Evolutionary conservation across 2,329 filamentous ascomycete genomes (phyloP), one percentile per base, ranked within the genome.

Genomic region (Paecilomyces dactylethromorphus): DNA sequence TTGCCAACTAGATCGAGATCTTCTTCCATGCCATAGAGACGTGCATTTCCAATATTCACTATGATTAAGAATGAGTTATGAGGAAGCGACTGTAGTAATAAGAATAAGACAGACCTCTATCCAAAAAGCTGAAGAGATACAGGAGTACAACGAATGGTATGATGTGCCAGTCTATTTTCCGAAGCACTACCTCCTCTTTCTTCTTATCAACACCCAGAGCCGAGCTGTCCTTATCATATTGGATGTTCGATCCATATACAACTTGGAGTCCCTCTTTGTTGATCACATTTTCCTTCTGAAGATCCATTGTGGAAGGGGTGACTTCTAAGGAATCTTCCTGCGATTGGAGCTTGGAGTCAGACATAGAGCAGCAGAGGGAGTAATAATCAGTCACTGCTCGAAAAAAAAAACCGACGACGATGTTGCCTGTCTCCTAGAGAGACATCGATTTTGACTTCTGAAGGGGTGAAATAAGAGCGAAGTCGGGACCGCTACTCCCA

Each of bases 41-140:
- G 79, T 15, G 87, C 87, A 74, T 90, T 90, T 56, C 87, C 86
- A 62, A 91, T 91, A 68, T 91, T 91, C 56, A 89, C 86, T 72
- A 65, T 66, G 57, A 53, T 45, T 29, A 29, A 29, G 22, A 35
- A 12, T 53, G 8, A 22, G 45, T 57, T 22, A 31, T 50, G 51
- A 7, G 33, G 53, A 53, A 35, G 54, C 12, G 32, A 58, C 18
- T n/a, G 45, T 31, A 29, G 29, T 33, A 33, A 55, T 22, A 31
- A 31, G 13, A 15, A 26, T 29, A 21, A 24, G 54, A 29, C 63
- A 26, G 54, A 64, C 75, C 79, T 71, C 88, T 80, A 69, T 91
- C 89, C 8, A 92, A 75, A 69, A 92, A 92, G 64, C 86, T 88
- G 64, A 92, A 85, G 13, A 92, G 79, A 69, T 93, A 93, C 15